phyloP scores from a whole-genome alignment of 306 rosid species.

The Lablab purpureus region DNA sequence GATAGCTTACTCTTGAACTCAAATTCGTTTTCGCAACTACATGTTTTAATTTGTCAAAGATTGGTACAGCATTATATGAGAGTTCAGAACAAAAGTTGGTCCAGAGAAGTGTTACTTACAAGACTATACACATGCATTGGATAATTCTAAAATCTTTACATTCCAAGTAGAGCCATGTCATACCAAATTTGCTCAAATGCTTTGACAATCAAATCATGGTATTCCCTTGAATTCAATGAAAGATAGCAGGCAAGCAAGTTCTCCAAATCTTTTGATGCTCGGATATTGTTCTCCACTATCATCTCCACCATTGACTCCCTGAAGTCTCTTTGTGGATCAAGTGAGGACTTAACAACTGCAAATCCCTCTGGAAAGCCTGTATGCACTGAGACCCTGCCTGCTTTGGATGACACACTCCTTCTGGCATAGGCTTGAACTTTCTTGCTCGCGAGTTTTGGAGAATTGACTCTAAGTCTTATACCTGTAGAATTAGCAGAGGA shows the following conservation, averaged over 20 bases:
- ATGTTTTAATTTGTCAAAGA: conserved; percentile 24
- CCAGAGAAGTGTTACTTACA: conserved; percentile 16
- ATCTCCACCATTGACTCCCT: conserved; percentile 86
- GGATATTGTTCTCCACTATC: conserved; percentile 77
- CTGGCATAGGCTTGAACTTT: conserved; percentile 62
- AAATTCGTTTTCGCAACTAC: neutral
- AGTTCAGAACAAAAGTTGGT: conserved; percentile 28
- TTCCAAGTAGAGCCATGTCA: conserved; percentile 60
- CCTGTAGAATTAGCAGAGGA: conserved; percentile 58
- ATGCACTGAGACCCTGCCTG: conserved; percentile 44
- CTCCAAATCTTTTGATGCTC: conserved; percentile 75
- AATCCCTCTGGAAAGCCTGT: conserved; percentile 64
- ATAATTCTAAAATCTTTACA: conserved; percentile 48
- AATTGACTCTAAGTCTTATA: conserved; percentile 63
- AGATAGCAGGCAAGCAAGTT: conserved; percentile 87
- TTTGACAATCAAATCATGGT: conserved; percentile 78
- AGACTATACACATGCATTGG: conserved; percentile 49
- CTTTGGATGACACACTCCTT: conserved; percentile 62
- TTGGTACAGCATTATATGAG: conserved; percentile 14
- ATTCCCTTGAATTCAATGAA: conserved; percentile 72
- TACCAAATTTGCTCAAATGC: conserved; percentile 89
- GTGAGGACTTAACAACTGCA: conserved; percentile 74
- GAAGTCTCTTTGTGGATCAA: conserved; percentile 81
- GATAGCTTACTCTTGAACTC: neutral
- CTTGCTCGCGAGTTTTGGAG: conserved; percentile 70